Base-by-base conservation (phyloP, 148 eudicot genomes). In the Arbutus unedo region DNA sequence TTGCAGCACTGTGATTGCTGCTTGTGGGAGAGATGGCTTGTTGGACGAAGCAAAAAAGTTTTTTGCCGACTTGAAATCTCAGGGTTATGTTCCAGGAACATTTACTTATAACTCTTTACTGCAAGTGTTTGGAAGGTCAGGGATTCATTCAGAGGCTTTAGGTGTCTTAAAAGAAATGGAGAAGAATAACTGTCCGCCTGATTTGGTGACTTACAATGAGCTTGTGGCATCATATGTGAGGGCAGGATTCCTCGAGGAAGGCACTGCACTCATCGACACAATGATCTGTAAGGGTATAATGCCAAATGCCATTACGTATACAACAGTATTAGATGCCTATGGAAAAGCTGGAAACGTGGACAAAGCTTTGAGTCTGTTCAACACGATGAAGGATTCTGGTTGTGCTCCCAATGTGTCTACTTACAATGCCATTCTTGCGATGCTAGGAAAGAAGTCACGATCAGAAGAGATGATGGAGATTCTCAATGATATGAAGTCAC, bases 21-120 rank as follows among this genome's bases (percentile, higher is more conserved):
- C 98, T 54, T 95, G 98, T 90, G 98, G 93, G 19, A 91, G 98
- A 84, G 98, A 95, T 79, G 96, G 98, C 4, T 79, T 92, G 90
- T 85, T 95, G 84, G 92, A 91, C 79, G 98, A 95, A 84, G 98
- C 98, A 11, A 91, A 90, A 62, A 74, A 74, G 3, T 95, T 95
- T 86, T 92, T 95, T 79, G 83, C 86, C 59, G 86, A 86, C 21
- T 76, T 95, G 62, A 95, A 92, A 85, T 74, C 87, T 45, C 84
- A 86, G 81, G 98, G 95, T 47, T 91, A 91, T 80, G 83, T 85
- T 3, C 96, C 96, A 0, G 96, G 98, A 56, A 94, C 97, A 0
- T 93, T 88, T 50, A 88, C 93, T 45, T 94, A 96, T 82, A 96
- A 96, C 86, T 90, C 98, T 45, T 79, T 95, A 86, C 92, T 95